A percentile compares a stretch with the other conserved stretches of the same genome.
These are phyloP conservation scores for Cyclospora cayetanensis DNA, from an alignment of 169 alveolate species.

Conservation along the genomic window DNA sequence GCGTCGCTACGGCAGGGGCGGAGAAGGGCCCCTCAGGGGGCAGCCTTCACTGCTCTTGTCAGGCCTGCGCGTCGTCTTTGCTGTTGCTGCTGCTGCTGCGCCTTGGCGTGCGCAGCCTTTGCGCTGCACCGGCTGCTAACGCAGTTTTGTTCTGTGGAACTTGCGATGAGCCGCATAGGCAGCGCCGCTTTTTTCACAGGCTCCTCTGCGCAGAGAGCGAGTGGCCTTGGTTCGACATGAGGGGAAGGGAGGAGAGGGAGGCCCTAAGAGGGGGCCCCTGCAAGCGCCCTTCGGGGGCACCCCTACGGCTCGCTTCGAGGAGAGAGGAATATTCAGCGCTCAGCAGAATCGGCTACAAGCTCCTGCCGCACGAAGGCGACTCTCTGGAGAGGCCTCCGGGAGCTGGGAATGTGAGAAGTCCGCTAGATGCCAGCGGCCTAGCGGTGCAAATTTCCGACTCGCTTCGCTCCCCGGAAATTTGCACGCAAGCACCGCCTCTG, in stretches of 20 bases:
- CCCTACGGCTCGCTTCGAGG: not conserved
- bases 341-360: not conserved
- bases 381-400: too few relatives aligned
- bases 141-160: constrained; percentile 1
- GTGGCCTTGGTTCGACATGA: not conserved
- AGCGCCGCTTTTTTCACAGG: not conserved
- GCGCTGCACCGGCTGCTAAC: not conserved
- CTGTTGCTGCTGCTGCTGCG: constrained; percentile 52
- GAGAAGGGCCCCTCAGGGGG: not conserved
- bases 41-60: not conserved
- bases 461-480: too few relatives aligned
- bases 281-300: not conserved
- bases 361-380: not conserved
- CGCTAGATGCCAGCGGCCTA: too few relatives aligned
- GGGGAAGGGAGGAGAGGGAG: not conserved
- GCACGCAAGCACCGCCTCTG: not conserved
- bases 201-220: not conserved
- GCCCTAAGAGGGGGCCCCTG: not conserved
- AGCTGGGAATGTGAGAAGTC: too few relatives aligned
- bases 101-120: not conserved
- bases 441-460: too few relatives aligned
- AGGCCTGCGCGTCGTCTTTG: constrained; percentile 8
- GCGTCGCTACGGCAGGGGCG: not conserved
- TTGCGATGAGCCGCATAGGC: not conserved
- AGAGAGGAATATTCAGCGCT: not conserved